Base-by-base conservation (phyloP, 495 filamentous ascomycete species). In the Xylaria acuta region DNA sequence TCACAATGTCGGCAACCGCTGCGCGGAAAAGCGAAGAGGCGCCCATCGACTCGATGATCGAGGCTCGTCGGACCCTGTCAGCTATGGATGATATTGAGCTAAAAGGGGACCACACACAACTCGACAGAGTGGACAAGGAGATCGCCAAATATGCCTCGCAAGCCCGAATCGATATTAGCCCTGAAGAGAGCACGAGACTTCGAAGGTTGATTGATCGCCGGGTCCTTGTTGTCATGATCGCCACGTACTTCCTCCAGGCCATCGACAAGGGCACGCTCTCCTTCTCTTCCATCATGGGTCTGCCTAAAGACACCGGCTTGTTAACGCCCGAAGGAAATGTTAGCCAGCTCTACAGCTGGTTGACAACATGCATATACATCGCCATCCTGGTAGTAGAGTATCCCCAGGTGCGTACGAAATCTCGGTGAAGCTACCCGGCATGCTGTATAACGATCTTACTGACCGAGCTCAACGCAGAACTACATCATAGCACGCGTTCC, bases 181-280 rank as follows among this genome's bases (percentile, higher is more conserved):
- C 84, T 22, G 86, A 81, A 43, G 88, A 89, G 38, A 87, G 87
- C 73, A 83, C 79, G 45, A 83, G 88, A 4, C 81, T 89, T 34
- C 86, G 85, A 45, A 80, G 74, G 30, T 58, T 87, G 73, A 85
- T 89, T 54, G 85, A 89, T 66, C 82, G 76, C 60, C 80, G 85
- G 27, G 79, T 88, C 18, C 74, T 89, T 30, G 75, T 79, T 14
- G 79, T 89, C 67, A 88, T 89, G 86, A 81, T 88, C 56, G 74
- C 82, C 14, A 88, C 87, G 9, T 93, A 93, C 78, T 93, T 93
- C 75, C 79, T 92, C 3, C 91, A 93, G 66, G 89, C 91, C n/a
- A 83, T 93, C 40, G 90, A 92, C 74, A 92, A 93, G 80, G 90
- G 90, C 11, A 92, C 90, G 1, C 77, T 93, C 82, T 89, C 87